These are phyloP conservation scores for Pseudocercospora pini-densiflorae DNA, from an alignment of 2,329 filamentous ascomycete species.

Conservation along the genomic window DNA sequence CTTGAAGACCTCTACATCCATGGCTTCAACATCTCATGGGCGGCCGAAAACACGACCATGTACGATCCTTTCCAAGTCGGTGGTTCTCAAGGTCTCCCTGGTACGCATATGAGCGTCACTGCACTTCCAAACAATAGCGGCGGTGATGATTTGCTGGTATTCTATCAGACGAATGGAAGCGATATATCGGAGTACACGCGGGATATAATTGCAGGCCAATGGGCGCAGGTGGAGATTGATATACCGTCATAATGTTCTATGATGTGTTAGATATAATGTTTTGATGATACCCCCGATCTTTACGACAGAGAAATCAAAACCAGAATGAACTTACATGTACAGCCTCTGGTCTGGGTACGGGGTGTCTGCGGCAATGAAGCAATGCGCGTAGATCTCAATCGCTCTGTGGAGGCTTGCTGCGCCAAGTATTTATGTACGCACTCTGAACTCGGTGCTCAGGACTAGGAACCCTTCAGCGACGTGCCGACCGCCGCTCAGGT, in stretches of 20 bases:
- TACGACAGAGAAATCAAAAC: not conserved
- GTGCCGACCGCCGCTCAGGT: too few species aligned
- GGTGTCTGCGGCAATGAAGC: too few species aligned
- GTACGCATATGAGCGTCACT: slow-evolving; percentile 47
- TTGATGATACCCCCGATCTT: not conserved
- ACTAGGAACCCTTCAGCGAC: too few species aligned
- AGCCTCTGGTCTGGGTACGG: too few species aligned
- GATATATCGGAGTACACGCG: slow-evolving; percentile 38
- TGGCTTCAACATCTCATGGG: slow-evolving; percentile 46
- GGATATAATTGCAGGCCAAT: slow-evolving; percentile 38
- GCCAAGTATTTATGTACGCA: too few species aligned
- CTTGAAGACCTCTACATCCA: slow-evolving; percentile 41
- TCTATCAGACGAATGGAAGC: slow-evolving; percentile 38
- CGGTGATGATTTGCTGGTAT: slow-evolving; percentile 39
- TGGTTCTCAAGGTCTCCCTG: slow-evolving; percentile 42
- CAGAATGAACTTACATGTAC: not conserved
- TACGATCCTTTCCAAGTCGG: slow-evolving; percentile 42
- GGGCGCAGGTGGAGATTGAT: slow-evolving; percentile 31
- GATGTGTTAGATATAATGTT: slow-evolving; percentile 10
- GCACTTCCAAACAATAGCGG: slow-evolving; percentile 40
- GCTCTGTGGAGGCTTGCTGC: too few species aligned
- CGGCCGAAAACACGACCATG: slow-evolving; percentile 46
- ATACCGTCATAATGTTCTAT: slow-evolving; percentile 22
- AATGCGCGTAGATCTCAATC: too few species aligned
- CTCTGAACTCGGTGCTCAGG: too few species aligned